phyloP scores from a whole-genome alignment of 2,329 filamentous ascomycete species.

The Phyllosticta citribraziliensis region DNA sequence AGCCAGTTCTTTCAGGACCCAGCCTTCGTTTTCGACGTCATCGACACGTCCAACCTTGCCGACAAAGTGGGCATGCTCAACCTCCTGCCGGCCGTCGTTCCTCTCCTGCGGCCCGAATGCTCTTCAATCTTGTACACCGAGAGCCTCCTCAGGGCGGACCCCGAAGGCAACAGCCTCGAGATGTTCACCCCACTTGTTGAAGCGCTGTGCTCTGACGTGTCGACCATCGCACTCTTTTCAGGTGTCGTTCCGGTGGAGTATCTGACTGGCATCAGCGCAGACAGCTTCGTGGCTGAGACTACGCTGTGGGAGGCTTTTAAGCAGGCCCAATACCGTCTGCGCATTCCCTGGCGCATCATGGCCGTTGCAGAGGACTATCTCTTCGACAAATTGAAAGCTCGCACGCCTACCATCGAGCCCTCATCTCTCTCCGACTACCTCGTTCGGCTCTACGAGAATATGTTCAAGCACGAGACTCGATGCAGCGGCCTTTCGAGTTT shows the following conservation, averaged over 20 bases:
- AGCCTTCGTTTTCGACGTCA: conserved; percentile 42
- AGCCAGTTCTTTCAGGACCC: conserved; percentile 35
- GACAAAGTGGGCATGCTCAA: conserved; percentile 38
- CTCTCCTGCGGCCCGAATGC: conserved; percentile 36
- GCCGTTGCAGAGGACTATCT: background rate
- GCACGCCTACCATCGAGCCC: background rate
- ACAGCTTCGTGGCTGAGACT: background rate
- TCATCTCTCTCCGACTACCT: background rate
- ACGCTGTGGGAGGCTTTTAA: background rate
- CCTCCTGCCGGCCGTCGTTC: conserved; percentile 36
- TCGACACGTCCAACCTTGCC: conserved; percentile 44
- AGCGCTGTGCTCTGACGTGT: conserved; percentile 35
- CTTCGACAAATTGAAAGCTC: background rate
- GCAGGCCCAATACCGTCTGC: background rate
- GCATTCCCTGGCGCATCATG: background rate
- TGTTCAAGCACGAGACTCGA: conserved; percentile 2
- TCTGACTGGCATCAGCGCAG: background rate
- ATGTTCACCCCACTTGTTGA: conserved; percentile 20
- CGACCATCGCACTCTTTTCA: conserved; percentile 29
- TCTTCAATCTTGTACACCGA: conserved; percentile 44
- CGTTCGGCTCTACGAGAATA: background rate
- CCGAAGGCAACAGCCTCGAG: conserved; percentile 17
- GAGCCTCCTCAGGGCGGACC: conserved; percentile 25
- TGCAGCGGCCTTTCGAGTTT: background rate
- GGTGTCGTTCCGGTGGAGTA: conserved; percentile 21